Base-by-base conservation (phyloP, 495 filamentous ascomycete species). In the Penicillium angulare region DNA sequence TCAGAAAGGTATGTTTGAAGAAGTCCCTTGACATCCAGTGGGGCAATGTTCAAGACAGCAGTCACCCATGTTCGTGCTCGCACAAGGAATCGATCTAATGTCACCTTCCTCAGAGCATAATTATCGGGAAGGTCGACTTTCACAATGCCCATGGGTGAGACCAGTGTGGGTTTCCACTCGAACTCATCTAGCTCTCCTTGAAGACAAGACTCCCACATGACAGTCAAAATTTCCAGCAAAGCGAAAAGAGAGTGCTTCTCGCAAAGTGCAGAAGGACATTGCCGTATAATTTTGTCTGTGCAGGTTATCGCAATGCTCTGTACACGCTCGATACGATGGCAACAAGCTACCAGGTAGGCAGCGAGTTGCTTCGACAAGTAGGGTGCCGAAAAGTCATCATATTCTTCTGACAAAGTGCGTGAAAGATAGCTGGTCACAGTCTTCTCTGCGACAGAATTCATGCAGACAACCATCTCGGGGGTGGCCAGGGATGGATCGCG, bases 181-280 rank as follows among this genome's bases (percentile, higher is more conserved):
- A 96, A 98, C 57, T 96, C 85, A 52, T 98, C 93, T 12, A 90
- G 89, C 63, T 98, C 95, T 9, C 86, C 86, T 63, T 97, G 91
- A 6, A 97, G 76, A 60, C 95, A 97, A 61, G 92, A 92, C 20
- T 79, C 79, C 92, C 92, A 98, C 86, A 98, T 89, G 29, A 97
- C 79, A 2, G 89, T 89, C 32, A 98, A 69, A 3, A 98, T 81
- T 63, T 97, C 93, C 6, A 97, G 75, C 26, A 98, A 77, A 5
- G 92, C 88, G 72, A 97, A 97, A 0, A 98, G 74, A 6, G 93
- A 96, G 10, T 84, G 80, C 57, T 86, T 87, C 57, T 95, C 88
- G 59, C 95, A 97, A 0, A 98, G 79, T 16, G 90, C 85, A 4
- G 93, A 96, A 3, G 93, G 93, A 32, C 92, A 86, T 53, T 87